Conservation (phyloP, 1,284 basidiomycete species). For the Vanrija humicola region DNA sequence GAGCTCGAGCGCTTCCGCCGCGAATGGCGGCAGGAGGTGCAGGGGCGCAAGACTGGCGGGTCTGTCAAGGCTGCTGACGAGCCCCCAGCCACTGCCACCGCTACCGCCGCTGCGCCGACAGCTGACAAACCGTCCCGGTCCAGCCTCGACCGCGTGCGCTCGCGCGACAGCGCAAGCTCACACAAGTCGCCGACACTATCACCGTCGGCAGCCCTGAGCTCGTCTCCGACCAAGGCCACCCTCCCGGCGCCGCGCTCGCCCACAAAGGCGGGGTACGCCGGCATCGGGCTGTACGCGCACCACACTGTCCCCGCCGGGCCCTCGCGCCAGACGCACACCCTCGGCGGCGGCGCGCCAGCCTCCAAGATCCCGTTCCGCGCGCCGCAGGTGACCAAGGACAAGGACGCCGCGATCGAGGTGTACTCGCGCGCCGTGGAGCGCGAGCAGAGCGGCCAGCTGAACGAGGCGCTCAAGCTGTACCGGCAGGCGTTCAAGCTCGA, state of each 20-base stretch:
- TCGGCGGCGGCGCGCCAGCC: not conserved
- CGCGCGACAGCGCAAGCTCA: no score
- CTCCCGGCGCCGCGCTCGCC: not conserved
- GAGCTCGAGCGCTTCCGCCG: slow-evolving; percentile 67
- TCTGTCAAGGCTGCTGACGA: slow-evolving; percentile 4
- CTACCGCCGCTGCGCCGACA: not conserved
- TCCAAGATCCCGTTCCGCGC: slow-evolving; percentile 13
- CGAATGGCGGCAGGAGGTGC: slow-evolving; percentile 68
- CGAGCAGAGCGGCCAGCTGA: slow-evolving; percentile 68
- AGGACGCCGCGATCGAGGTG: slow-evolving; percentile 56
- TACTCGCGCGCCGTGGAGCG: slow-evolving; percentile 67
- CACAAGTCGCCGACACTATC: no score
- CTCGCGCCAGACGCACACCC: slow-evolving; percentile 4
- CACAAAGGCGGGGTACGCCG: not conserved
- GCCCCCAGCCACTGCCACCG: slow-evolving; percentile 6
- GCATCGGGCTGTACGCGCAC: slow-evolving; percentile 3
- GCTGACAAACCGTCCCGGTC: not conserved
- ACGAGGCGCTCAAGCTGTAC: slow-evolving; percentile 70
- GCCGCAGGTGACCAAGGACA: slow-evolving; percentile 17
- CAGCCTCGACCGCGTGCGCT: not conserved
- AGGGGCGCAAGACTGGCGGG: slow-evolving; percentile 25
- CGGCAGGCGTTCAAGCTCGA: slow-evolving; percentile 72
- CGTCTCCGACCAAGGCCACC: not conserved
- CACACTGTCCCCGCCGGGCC: slow-evolving; percentile 12
- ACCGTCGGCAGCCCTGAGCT: not conserved